Base-by-base conservation (phyloP, 148 eudicot species). In the Rhododendron kiyosumense region DNA sequence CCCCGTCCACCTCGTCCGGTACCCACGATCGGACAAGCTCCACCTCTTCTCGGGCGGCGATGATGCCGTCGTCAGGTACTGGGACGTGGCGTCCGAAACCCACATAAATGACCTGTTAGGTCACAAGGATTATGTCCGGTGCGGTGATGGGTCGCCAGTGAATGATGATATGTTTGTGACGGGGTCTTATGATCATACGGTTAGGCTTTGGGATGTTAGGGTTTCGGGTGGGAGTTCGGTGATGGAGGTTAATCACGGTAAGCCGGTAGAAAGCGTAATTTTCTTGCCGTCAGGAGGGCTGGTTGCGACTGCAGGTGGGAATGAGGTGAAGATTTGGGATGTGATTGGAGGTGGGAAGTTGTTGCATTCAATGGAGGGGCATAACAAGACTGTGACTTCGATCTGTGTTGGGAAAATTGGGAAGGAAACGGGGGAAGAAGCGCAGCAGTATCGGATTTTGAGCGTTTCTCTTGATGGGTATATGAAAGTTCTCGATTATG, bases 301-400 rank as follows among this genome's bases (percentile, higher is more conserved):
- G 46, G 79, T 96, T 30, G 99, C 98, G 0, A 96, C 96, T 0
- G 94, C 98, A 0, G 97, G 98, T 20, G 98, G 98, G 15, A 94
- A 94, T 90, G 82, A 83, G 61, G 95, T 96, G 81, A 96, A 95
- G 83, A 96, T 96, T 89, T 96, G 99, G 99, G 99, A 97, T 90
- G 88, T 95, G 49, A 93, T 97, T 69, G 99, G 95, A 0, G 98
- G 99, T 80, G 98, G 99, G 85, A 94, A 89, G 87, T 89, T 94
- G 83, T 85, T 97, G 86, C 79, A 89, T 85, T 74, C 94, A 0
- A 91, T 97, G 96, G 99, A 97, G 85, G 87, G 93, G 79, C 99
- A 97, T 86, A 94, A 92, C 46, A 97, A 97, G 89, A 97, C 99
- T 0, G 99, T 97, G 6, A 97, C 99, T 1, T 91, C 96, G 2